phyloP scores from a whole-genome alignment of 148 eudicot genomes.

The Euryodendron excelsum region DNA sequence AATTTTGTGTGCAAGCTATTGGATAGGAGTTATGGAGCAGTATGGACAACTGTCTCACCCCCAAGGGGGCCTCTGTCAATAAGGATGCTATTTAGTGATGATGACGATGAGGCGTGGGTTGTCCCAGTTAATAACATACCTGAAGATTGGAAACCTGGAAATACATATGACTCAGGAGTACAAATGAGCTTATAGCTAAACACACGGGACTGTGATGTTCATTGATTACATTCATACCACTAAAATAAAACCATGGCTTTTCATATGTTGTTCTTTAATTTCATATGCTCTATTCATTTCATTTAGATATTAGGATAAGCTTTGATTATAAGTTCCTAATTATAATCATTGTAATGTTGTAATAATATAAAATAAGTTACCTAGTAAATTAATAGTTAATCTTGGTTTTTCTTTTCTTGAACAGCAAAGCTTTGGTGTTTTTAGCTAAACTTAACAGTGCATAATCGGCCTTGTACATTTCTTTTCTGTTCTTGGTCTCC shows the following conservation, averaged over 20 bases:
- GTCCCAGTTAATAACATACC: conserved; percentile 64
- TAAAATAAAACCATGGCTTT: neutral
- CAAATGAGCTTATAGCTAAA: conserved; percentile 39
- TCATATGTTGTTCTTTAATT: too few species aligned
- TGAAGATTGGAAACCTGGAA: conserved; percentile 63
- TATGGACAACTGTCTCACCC: conserved; percentile 67
- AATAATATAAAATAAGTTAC: neutral
- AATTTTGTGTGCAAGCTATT: conserved; percentile 63
- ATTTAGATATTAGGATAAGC: neutral
- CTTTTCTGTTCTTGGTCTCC: neutral
- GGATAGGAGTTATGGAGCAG: conserved; percentile 70
- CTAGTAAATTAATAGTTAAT: neutral
- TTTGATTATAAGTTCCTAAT: neutral
- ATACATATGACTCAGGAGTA: conserved; percentile 71
- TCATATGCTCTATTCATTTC: neutral
- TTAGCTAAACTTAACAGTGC: neutral
- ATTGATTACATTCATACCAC: neutral
- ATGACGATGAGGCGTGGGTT: conserved; percentile 59
- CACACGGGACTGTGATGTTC: neutral
- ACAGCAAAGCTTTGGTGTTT: neutral
- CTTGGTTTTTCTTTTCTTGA: neutral
- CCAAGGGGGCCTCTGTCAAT: conserved; percentile 59
- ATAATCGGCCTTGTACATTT: neutral
- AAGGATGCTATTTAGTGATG: conserved; percentile 71
- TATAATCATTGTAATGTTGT: neutral